Base-by-base conservation (phyloP, 164 flowering plant species). In the Akebia trifoliata region DNA sequence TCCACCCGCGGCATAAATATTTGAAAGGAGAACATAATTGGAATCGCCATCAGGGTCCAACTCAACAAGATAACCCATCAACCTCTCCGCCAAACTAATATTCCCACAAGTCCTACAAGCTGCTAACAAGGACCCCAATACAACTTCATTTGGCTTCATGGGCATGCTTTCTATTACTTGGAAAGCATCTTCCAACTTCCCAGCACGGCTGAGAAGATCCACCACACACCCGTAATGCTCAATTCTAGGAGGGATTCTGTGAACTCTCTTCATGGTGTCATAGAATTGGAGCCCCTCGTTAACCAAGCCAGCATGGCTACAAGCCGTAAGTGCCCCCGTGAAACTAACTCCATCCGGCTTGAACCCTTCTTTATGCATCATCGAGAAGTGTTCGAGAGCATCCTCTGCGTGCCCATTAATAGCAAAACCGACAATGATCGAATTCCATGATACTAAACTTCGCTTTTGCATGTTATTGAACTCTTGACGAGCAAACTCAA, bases 321-420 rank as follows among this genome's bases (percentile, higher is more conserved):
- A 85, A 0, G 90, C 90, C 24, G 85, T 74, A 15, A 84, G 78
- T 26, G 81, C 90, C 9, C 85, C 90, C 0, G 85, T 80, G 60
- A 76, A 80, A 67, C 74, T 80, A 10, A 84, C 83, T 34, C 73
- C 83, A 56, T 80, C 80, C 0, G 87, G 87, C 50, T 66, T 34
- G 52, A 78, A 75, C 28, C 87, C 85, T 34, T 76, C 78, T 21
- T 67, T 54, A 46, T 65, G 76, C 83, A 84, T 80, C 59, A 48
- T 15, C 40, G 59, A 25, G 39, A 84, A 84, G 50, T 69, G 64
- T 31, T 72, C 57, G 25, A 84, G 59, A 26, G 90, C 83, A 43
- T 80, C 76, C 37, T 70, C 64, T 9, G 75, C 83, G 62, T 68
- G 55, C 24, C 85, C 87, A 63, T 82, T 81, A n/a, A 60, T 54